Evolutionary conservation across 176 grass and related monocot species (phyloP).

Genomic region (Chrysopogon serrulatus): DNA sequence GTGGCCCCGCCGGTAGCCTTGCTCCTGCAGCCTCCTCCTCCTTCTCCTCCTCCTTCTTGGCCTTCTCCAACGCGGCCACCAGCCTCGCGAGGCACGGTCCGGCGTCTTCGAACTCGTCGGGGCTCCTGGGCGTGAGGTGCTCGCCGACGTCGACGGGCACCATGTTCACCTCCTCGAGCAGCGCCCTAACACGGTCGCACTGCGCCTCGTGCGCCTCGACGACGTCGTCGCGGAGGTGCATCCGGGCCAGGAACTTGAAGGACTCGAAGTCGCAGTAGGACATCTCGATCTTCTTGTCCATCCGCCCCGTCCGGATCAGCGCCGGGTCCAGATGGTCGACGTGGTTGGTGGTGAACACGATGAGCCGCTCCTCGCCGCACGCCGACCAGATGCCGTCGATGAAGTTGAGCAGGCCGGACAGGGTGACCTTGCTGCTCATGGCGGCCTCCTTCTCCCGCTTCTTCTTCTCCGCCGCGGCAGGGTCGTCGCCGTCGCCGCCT

Average conservation of each 20-base stretch:
- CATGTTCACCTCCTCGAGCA: constrained; percentile 16
- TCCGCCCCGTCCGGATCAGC: background rate
- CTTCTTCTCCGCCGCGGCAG: background rate
- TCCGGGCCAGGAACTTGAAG: background rate
- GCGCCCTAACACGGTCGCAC: background rate
- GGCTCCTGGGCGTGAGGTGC: background rate
- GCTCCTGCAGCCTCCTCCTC: background rate
- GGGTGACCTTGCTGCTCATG: background rate
- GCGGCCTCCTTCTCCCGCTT: background rate
- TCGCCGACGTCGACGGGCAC: constrained; percentile 17
- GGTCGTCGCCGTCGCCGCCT: too few species aligned
- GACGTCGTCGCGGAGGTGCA: background rate
- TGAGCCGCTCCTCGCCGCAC: background rate
- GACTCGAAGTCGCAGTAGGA: background rate
- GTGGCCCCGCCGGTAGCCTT: too few species aligned
- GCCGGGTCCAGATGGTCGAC: background rate
- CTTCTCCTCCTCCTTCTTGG: background rate
- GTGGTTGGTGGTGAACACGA: background rate
- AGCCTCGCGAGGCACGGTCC: background rate
- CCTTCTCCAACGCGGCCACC: background rate
- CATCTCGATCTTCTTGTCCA: background rate
- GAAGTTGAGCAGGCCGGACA: background rate
- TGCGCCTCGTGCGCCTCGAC: background rate
- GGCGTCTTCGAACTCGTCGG: background rate
- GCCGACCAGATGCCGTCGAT: background rate